phyloP scores from a whole-genome alignment of 192 early-diverging fungal species.

The Dissophora globulifera region DNA sequence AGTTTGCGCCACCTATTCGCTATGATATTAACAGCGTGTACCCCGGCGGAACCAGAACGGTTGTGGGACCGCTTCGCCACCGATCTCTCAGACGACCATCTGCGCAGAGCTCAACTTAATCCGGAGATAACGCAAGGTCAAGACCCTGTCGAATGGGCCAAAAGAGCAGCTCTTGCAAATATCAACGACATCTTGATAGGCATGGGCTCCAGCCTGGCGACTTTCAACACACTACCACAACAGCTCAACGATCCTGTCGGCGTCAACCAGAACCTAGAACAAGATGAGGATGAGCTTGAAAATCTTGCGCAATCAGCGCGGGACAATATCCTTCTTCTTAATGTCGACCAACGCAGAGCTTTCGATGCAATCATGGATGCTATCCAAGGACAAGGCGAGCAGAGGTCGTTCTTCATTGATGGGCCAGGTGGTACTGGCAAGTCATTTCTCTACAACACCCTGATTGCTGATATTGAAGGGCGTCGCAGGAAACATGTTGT shows the following conservation, averaged over 20 bases:
- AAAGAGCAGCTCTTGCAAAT: neutral
- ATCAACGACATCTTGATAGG: neutral
- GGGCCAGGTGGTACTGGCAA: constrained; percentile 30
- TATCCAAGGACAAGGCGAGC: neutral
- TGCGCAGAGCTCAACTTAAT: neutral
- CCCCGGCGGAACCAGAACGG: neutral
- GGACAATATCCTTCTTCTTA: neutral
- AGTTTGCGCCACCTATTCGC: constrained; percentile 23
- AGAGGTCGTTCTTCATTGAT: constrained; percentile 19
- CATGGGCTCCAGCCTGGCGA: neutral
- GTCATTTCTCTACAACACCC: constrained; percentile 28
- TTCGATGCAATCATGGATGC: constrained; percentile 7
- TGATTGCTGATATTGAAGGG: constrained; percentile 12
- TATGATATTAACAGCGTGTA: constrained; percentile 8
- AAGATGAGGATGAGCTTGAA: neutral
- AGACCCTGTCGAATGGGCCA: neutral
- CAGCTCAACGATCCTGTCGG: neutral
- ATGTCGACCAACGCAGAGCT: constrained; percentile 4
- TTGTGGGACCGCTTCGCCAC: constrained; percentile 6
- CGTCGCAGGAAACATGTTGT: constrained; percentile 1
- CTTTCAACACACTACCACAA: neutral
- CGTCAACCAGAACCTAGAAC: neutral
- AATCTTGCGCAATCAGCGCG: neutral
- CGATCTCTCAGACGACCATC: constrained; percentile 14
- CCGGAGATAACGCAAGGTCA: too few relatives aligned